A percentile compares a stretch with the other conserved stretches of the same genome.
These are phyloP conservation scores for Pseudocercospora cruenta DNA, from an alignment of 2,329 filamentous ascomycete species.

Conservation along the genomic window DNA sequence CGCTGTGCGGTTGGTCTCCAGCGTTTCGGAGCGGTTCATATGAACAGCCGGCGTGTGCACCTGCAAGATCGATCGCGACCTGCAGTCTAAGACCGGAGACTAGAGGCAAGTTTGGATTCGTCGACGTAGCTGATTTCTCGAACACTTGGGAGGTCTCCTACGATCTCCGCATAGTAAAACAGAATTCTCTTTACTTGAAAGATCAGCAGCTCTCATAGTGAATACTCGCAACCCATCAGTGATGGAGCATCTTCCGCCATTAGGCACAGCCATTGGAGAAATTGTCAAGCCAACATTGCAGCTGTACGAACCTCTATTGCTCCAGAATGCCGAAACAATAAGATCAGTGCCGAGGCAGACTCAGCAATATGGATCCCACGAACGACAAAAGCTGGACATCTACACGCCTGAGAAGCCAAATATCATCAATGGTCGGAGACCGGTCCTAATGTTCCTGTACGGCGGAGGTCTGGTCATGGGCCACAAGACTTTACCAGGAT, in stretches of 20 bases:
- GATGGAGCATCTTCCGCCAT: slow-evolving; percentile 35
- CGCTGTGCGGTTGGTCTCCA: neutral
- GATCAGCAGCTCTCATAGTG: neutral
- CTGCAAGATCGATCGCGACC: neutral
- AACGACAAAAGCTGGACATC: slow-evolving; percentile 46
- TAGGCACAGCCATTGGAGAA: slow-evolving; percentile 29
- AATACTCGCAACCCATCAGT: neutral
- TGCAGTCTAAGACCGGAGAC: neutral
- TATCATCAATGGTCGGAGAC: slow-evolving; percentile 27
- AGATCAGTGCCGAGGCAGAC: slow-evolving; percentile 33
- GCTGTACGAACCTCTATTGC: slow-evolving; percentile 29
- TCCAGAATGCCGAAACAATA: slow-evolving; percentile 31
- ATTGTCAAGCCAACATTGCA: slow-evolving; percentile 32
- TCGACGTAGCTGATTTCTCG: neutral
- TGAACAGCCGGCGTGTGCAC: neutral
- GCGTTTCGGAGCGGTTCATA: neutral
- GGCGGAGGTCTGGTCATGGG: slow-evolving; percentile 43
- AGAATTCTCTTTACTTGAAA: neutral
- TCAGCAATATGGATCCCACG: slow-evolving; percentile 41
- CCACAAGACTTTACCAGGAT: slow-evolving; percentile 36
- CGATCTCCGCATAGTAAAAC: neutral
- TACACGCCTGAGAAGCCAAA: slow-evolving; percentile 37
- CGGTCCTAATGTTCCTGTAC: slow-evolving; percentile 38
- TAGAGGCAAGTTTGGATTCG: neutral
- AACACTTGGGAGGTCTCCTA: too few species aligned